Conservation (phyloP, 192 early-diverging fungal genomes). For the Rhizophagus clarus region DNA sequence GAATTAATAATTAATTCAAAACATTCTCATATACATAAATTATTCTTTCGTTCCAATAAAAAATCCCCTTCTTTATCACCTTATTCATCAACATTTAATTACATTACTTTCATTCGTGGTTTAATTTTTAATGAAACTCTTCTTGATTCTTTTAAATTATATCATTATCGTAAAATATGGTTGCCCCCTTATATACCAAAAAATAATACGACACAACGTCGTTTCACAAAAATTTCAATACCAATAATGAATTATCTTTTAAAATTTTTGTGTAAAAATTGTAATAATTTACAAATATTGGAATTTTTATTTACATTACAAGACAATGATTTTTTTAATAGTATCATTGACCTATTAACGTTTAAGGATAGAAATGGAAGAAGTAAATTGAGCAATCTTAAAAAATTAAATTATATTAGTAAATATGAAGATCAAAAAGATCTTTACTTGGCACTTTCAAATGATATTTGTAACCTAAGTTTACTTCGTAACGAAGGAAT, state of each 20-base stretch:
- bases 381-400: not conserved
- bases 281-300: not conserved
- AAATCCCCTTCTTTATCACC: too few species aligned
- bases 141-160: too few species aligned
- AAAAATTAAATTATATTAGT: not conserved
- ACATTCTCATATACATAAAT: not conserved
- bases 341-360: too few species aligned
- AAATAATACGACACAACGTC: not conserved
- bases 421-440: not conserved
- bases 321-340: not conserved
- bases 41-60: too few species aligned
- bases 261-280: not conserved
- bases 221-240: not conserved
- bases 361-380: too few species aligned
- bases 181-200: not conserved
- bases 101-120: too few species aligned
- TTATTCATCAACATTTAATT: too few species aligned
- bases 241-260: not conserved
- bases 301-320: not conserved
- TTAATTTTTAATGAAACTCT: too few species aligned
- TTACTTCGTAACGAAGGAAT: not conserved
- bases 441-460: not conserved
- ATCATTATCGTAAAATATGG: not conserved
- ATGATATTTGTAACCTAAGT: not conserved
- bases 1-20: not conserved